Base-by-base conservation (phyloP, 1,284 basidiomycete species). In the Sporisorium scitamineum region DNA sequence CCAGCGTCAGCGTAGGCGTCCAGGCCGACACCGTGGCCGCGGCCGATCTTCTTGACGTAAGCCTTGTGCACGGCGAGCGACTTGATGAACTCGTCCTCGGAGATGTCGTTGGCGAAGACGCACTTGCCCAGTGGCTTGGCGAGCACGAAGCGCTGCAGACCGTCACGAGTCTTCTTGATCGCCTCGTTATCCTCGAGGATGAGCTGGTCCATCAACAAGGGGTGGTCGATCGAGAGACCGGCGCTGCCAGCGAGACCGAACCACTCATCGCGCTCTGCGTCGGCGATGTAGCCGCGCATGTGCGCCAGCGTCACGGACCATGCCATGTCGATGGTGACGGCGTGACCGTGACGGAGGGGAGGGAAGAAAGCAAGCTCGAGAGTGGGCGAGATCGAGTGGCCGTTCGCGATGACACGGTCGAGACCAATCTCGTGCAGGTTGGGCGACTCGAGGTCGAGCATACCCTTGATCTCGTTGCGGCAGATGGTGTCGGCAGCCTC, bases 371-470 rank as follows among this genome's bases (percentile, higher is more conserved):
- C 77, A n/a, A 80, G 79, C 70, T 88, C 87, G 47, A 87, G 83
- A 0, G 86, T 87, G 24, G 87, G 87, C 18, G 85, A 87, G 83
- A 87, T 87, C 57, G 86, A 87, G 78, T 87, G 87, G 24, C 87
- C 87, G 77, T 86, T 86, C 52, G 87, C 87, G 63, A 88, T 88
- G 50, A 88, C 87, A 62, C 87, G 85, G 84, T 88, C 87, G n/a
- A 88, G 82, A 48, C 86, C 85, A 54, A 88, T 86, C 78, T 88
- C 87, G 85, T 87, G 87, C 64, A 88, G 76, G 84, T 88, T 88
- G 61, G 86, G 86, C 32, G 86, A 84, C 81, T 88, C 87, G 63
- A 88, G 86, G 81, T 87, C 85, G 51, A 87, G 82, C 87, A 88
- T 88, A 61, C 85, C 84, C 80, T 86, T 84, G 81, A 87, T 88